Percentiles rank a stretch among this genome's conserved stretches.
phyloP scores from a whole-genome alignment of 108 stramenopile genomes.

The Cyclotella kingstonii region DNA sequence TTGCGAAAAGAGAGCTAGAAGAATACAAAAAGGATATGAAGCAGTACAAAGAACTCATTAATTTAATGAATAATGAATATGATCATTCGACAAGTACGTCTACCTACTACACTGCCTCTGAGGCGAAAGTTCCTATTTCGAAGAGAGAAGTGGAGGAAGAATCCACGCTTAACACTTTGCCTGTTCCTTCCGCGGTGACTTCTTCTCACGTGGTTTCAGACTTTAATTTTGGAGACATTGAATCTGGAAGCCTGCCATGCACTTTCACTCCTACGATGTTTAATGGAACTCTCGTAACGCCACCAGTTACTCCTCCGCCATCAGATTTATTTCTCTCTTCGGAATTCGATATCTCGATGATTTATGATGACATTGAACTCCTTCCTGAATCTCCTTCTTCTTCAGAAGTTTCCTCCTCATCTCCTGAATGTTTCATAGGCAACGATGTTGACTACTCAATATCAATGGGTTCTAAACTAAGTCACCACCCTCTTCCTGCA shows the following conservation, averaged over 20 bases:
- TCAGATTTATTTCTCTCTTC: not conserved
- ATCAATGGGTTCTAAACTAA: slow-evolving; percentile 12
- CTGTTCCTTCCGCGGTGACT: not conserved
- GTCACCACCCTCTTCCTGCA: slow-evolving; percentile 23
- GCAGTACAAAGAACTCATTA: slow-evolving; percentile 29
- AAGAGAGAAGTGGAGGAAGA: not conserved
- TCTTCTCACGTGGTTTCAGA: not conserved
- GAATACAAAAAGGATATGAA: slow-evolving; percentile 36
- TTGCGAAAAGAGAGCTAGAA: slow-evolving; percentile 34
- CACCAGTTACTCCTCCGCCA: slow-evolving; percentile 8
- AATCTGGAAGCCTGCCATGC: too few species aligned
- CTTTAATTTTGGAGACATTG: not conserved
- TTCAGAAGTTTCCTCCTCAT: not conserved
- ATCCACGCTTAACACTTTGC: not conserved
- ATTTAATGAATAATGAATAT: not conserved
- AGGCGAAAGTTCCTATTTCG: not conserved
- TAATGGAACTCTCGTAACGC: slow-evolving; percentile 8
- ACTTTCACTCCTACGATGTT: too few species aligned
- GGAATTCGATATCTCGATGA: slow-evolving; percentile 9
- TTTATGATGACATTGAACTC: not conserved
- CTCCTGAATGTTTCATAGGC: not conserved
- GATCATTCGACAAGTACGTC: not conserved
- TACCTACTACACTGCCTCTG: not conserved
- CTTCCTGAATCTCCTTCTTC: slow-evolving; percentile 3
- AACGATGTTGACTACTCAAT: slow-evolving; percentile 37